A percentile compares a stretch with the other conserved stretches of the same genome.
Conservation (phyloP, 768 basidiomycete species). For the Mycena amicta region DNA sequence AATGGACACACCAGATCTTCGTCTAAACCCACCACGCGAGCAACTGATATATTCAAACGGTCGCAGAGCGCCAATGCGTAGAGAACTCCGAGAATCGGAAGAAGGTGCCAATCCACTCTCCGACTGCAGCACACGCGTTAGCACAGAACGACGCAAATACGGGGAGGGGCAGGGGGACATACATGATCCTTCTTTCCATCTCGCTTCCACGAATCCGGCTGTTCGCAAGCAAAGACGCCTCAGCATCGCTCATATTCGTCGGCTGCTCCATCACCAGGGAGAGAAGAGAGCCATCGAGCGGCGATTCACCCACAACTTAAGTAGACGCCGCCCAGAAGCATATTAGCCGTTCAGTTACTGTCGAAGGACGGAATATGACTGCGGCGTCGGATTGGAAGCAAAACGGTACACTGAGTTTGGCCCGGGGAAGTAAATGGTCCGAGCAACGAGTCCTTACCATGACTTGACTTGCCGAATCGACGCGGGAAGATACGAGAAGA, state of each 20-base stretch:
- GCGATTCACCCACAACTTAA: background rate
- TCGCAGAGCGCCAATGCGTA: constrained; percentile 44
- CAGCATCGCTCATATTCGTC: constrained; percentile 7
- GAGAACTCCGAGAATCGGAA: constrained; percentile 42
- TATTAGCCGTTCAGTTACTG: background rate
- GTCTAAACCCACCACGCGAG: constrained; percentile 44
- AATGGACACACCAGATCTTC: constrained; percentile 36
- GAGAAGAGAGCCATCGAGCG: background rate
- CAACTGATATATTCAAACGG: constrained; percentile 44
- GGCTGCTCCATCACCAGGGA: constrained; percentile 6
- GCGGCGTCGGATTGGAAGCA: too few species aligned
- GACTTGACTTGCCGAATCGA: too few species aligned
- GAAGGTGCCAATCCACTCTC: constrained; percentile 39
- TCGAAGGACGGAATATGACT: too few species aligned
- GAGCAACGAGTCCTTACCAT: too few species aligned
- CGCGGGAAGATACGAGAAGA: too few species aligned
- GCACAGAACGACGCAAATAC: background rate
- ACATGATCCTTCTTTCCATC: constrained; percentile 18
- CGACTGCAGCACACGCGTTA: constrained; percentile 33
- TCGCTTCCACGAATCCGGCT: constrained; percentile 1
- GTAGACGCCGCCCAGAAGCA: background rate
- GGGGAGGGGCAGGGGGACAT: background rate
- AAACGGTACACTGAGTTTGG: too few species aligned
- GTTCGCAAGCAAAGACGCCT: constrained; percentile 11
- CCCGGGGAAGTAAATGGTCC: too few species aligned